Evolutionary conservation across 2,329 filamentous ascomycete genomes (phyloP).

Genomic region (Sordariomycetes sp.): DNA sequence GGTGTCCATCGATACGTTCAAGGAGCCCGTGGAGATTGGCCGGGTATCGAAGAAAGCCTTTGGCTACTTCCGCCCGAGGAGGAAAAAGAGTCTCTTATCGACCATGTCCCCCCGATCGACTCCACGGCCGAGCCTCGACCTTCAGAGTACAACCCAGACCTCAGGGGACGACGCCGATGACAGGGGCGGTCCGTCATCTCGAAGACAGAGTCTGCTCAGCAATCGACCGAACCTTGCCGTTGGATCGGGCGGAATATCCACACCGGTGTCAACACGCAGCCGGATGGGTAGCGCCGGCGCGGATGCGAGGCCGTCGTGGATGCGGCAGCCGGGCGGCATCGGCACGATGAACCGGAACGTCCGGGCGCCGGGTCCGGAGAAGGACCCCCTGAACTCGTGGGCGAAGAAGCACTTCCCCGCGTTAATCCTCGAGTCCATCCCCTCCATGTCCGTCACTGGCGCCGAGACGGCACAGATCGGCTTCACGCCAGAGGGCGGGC

Average conservation of each 20-base stretch:
- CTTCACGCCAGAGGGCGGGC: slow-evolving; percentile 28
- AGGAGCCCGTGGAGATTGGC: slow-evolving; percentile 70
- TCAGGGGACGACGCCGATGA: slow-evolving; percentile 16
- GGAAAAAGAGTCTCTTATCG: slow-evolving; percentile 70
- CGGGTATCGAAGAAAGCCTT: slow-evolving; percentile 70
- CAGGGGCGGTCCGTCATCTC: slow-evolving; percentile 16
- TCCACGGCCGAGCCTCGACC: slow-evolving; percentile 54
- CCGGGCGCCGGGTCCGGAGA: slow-evolving; percentile 67
- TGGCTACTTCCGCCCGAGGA: slow-evolving; percentile 83
- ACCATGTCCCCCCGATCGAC: slow-evolving; percentile 52
- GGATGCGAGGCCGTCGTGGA: slow-evolving; percentile 43
- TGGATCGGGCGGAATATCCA: slow-evolving; percentile 10
- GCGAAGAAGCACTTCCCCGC: slow-evolving; percentile 75
- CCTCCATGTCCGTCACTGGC: slow-evolving; percentile 55
- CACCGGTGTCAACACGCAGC: slow-evolving; percentile 22
- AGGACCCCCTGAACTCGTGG: slow-evolving; percentile 76
- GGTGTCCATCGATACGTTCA: slow-evolving; percentile 65
- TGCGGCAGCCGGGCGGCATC: slow-evolving; percentile 79
- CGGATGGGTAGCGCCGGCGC: slow-evolving; percentile 24
- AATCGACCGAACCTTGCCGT: slow-evolving; percentile 14
- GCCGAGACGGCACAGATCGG: slow-evolving; percentile 49
- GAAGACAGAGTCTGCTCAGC: slow-evolving; percentile 31
- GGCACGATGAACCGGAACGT: slow-evolving; percentile 67
- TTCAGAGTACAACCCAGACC: slow-evolving; percentile 32
- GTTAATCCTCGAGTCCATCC: slow-evolving; percentile 58